These are phyloP conservation scores for Leptomonas seymouri DNA, from an alignment of 208 protist species.

Conservation along the genomic window DNA sequence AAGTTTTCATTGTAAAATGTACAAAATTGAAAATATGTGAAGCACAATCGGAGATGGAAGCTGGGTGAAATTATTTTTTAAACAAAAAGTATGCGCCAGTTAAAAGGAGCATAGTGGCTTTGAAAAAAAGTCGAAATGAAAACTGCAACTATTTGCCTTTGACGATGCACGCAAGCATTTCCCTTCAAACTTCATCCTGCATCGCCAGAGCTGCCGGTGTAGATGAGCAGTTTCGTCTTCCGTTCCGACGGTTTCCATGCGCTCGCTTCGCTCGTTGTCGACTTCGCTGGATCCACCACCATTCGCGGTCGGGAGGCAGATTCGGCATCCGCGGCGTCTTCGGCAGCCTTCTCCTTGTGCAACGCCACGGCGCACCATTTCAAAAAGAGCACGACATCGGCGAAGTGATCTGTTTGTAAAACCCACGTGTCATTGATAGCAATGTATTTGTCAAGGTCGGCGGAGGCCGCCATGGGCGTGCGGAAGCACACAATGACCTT, in stretches of 20 bases:
- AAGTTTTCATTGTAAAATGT: no score
- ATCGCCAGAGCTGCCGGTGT: background rate
- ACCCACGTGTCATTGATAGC: constrained; percentile 69
- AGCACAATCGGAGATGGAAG: no score
- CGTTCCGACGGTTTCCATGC: background rate
- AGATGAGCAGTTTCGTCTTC: constrained; percentile 8
- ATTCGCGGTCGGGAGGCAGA: constrained; percentile 14
- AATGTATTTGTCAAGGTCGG: constrained; percentile 75
- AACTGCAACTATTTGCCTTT: background rate
- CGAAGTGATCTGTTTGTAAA: constrained; percentile 80
- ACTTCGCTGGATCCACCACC: constrained; percentile 4
- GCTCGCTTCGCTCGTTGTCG: background rate
- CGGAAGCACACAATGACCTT: constrained; percentile 86
- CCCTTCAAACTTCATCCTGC: background rate
- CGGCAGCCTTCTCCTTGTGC: constrained; percentile 63
- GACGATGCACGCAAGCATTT: background rate
- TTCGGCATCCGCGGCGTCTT: constrained; percentile 3
- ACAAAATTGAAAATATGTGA: no score
- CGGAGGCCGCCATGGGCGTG: constrained; percentile 53
- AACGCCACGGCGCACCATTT: constrained; percentile 84
- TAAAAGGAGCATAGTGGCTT: background rate
- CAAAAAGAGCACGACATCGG: constrained; percentile 71
- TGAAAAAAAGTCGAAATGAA: background rate
- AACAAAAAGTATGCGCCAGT: background rate
- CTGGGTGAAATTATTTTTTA: no score